phyloP scores from a whole-genome alignment of 163 green algal species.

The Scenedesmus sp. region DNA sequence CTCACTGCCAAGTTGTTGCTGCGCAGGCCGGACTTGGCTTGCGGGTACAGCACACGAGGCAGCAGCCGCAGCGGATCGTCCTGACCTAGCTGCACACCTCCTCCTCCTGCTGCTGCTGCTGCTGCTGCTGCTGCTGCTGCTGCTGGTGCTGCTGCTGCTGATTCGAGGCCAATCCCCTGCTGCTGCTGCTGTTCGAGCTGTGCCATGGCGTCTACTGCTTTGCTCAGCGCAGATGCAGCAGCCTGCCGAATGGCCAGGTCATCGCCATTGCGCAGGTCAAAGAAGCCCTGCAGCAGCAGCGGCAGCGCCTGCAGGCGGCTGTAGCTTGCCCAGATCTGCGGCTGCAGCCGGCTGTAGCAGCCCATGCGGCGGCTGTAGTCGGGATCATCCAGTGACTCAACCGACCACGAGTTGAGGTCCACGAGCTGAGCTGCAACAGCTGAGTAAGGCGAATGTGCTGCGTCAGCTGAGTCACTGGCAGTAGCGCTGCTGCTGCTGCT shows the following conservation, averaged over 20 bases:
- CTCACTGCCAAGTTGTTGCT: slow-evolving; percentile 74
- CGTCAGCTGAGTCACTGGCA: background rate
- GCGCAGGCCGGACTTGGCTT: slow-evolving; percentile 73
- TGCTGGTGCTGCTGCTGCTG: no score
- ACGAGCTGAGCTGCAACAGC: slow-evolving; percentile 65
- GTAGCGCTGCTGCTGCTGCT: slow-evolving; percentile 26
- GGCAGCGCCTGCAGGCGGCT: slow-evolving; percentile 64
- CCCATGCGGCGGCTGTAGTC: slow-evolving; percentile 89
- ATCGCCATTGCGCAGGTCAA: slow-evolving; percentile 79
- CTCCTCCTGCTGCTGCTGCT: slow-evolving; percentile 27
- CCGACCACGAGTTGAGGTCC: slow-evolving; percentile 76
- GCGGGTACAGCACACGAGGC: slow-evolving; percentile 73
- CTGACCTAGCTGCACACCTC: background rate
- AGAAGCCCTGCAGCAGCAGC: slow-evolving; percentile 75
- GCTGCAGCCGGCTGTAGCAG: slow-evolving; percentile 73
- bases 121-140: no score
- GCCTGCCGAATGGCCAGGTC: slow-evolving; percentile 88
- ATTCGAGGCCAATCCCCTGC: background rate
- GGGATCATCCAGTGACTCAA: slow-evolving; percentile 75
- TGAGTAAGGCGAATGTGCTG: background rate
- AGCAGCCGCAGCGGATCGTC: slow-evolving; percentile 59
- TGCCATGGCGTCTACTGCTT: slow-evolving; percentile 64
- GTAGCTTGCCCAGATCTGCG: slow-evolving; percentile 66
- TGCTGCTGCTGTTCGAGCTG: slow-evolving; percentile 9
- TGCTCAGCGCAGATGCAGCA: slow-evolving; percentile 66